phyloP scores from a whole-genome alignment of 768 basidiomycete species.

The Exsudoporus frostii region DNA sequence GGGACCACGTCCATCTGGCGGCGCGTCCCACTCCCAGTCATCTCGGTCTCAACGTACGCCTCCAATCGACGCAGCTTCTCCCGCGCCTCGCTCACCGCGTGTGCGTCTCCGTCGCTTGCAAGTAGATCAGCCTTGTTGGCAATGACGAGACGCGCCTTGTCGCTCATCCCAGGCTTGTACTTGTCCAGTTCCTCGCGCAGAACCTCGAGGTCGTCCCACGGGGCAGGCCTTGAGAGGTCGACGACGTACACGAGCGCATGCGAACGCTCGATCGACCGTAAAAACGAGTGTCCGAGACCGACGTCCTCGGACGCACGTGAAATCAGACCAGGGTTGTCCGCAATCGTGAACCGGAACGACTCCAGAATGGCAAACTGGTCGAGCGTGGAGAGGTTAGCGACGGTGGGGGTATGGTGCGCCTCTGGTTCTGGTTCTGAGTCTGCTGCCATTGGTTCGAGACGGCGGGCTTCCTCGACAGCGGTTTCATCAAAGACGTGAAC shows the following conservation, averaged over 20 bases:
- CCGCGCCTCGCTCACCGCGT: slow-evolving; percentile 50
- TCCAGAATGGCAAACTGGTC: slow-evolving; percentile 63
- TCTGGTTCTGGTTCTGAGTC: slow-evolving; percentile 28
- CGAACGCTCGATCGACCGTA: slow-evolving; percentile 90
- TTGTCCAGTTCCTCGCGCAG: slow-evolving; percentile 82
- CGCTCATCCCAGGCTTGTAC: slow-evolving; percentile 75
- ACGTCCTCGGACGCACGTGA: slow-evolving; percentile 81
- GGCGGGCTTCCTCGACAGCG: slow-evolving; percentile 44
- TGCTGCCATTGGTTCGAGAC: slow-evolving; percentile 36
- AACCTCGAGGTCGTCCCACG: slow-evolving; percentile 73
- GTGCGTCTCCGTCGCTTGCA: slow-evolving; percentile 43
- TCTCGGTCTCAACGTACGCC: slow-evolving; percentile 49
- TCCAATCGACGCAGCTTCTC: slow-evolving; percentile 56
- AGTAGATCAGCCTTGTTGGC: slow-evolving; percentile 95
- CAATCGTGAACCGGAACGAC: slow-evolving; percentile 86
- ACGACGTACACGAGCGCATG: slow-evolving; percentile 90
- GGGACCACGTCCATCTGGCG: slow-evolving; percentile 68
- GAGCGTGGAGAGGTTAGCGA: slow-evolving; percentile 19
- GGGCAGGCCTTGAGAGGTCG: slow-evolving; percentile 71
- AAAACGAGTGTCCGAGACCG: slow-evolving; percentile 90
- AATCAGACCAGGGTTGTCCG: slow-evolving; percentile 95
- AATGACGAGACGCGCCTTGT: slow-evolving; percentile 74
- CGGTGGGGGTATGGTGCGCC: neutral
- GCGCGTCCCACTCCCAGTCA: slow-evolving; percentile 24
- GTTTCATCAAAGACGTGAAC: slow-evolving; percentile 67